Conservation (phyloP, 1,284 basidiomycete genomes). For the Coriolopsis trogii region DNA sequence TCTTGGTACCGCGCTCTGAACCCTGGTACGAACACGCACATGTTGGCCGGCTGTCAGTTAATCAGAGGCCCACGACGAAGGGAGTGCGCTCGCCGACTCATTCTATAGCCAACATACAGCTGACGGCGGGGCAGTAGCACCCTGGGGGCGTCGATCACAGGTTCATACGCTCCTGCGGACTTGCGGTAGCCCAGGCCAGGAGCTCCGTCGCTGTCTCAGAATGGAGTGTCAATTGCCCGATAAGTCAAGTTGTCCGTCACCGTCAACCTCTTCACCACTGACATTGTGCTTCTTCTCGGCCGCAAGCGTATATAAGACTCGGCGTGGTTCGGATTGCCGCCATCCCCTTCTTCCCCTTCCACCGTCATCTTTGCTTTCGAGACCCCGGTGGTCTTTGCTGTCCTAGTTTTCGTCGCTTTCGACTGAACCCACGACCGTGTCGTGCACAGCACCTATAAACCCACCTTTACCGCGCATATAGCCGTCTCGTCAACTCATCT, state of each 20-base stretch:
- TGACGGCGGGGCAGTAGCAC: too few species aligned
- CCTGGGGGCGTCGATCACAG: too few species aligned
- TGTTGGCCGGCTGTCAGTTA: too few species aligned
- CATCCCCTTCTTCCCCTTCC: constrained; percentile 22
- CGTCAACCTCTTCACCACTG: neutral
- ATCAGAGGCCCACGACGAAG: too few species aligned
- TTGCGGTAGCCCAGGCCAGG: too few species aligned
- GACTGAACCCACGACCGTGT: constrained; percentile 20
- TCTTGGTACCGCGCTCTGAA: too few species aligned
- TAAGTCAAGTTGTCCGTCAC: neutral
- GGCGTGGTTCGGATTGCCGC: constrained; percentile 18
- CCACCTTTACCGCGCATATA: constrained; percentile 8
- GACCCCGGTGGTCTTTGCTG: constrained; percentile 36
- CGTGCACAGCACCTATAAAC: constrained; percentile 16
- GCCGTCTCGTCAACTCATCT: neutral
- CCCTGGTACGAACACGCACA: too few species aligned
- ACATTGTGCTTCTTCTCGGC: constrained; percentile 3
- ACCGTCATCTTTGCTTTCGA: constrained; percentile 23
- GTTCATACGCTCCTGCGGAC: too few species aligned
- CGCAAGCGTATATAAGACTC: constrained; percentile 24
- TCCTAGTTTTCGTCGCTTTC: constrained; percentile 33
- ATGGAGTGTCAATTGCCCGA: constrained; percentile 11
- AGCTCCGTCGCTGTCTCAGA: too few species aligned
- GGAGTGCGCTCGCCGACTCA: too few species aligned
- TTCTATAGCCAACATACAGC: too few species aligned